Conservation (phyloP, 192 early-diverging fungal genomes). For the Spizellomyces sp. region DNA sequence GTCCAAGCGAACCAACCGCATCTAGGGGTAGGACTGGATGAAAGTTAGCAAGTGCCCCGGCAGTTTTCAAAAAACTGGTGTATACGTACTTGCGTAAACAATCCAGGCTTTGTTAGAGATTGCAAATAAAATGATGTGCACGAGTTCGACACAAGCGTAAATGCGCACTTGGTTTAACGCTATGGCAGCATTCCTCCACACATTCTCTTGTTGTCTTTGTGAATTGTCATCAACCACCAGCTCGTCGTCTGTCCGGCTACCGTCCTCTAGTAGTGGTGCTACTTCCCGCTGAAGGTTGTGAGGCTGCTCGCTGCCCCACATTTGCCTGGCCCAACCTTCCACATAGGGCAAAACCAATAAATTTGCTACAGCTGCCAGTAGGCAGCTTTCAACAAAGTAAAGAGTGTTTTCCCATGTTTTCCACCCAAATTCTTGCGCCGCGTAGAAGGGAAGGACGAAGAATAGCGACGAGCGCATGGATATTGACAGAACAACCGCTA, state of each 20-base stretch:
- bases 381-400: background rate
- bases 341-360: background rate
- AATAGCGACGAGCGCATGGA: background rate
- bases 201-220: background rate
- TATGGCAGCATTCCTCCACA: background rate
- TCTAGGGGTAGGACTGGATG: background rate
- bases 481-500: background rate
- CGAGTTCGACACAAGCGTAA: background rate
- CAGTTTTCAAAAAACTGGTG: background rate
- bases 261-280: background rate
- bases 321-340: background rate
- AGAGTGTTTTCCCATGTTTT: conserved; percentile 23
- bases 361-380: background rate
- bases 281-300: background rate
- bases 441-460: conserved; percentile 14
- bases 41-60: background rate
- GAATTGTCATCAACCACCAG: background rate
- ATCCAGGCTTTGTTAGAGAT: conserved; percentile 3
- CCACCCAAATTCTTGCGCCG: conserved; percentile 12
- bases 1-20: background rate
- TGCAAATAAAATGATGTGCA: conserved; percentile 1
- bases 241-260: background rate
- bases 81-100: conserved; percentile 3
- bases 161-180: conserved; percentile 4
- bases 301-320: background rate